Conservation (phyloP, 2,329 filamentous ascomycete genomes). For the Aspergillus carbonarius region DNA sequence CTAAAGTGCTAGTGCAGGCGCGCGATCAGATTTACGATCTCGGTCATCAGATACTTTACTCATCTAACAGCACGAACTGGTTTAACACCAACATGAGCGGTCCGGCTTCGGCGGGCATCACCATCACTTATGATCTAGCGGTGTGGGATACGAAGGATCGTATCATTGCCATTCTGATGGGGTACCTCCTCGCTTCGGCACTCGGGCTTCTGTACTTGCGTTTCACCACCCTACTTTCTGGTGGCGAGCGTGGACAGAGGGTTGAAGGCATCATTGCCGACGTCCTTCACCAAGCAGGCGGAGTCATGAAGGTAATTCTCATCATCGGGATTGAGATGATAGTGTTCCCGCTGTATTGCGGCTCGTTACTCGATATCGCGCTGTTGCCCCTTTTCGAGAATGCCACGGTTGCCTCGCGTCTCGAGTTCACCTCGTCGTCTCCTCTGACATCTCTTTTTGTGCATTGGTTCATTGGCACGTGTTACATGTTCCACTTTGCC, state of each 20-base stretch:
- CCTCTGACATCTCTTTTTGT: conserved; percentile 92
- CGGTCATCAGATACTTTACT: conserved; percentile 19
- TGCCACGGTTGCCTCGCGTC: conserved; percentile 72
- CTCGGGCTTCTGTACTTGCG: conserved; percentile 77
- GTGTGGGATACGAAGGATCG: conserved; percentile 70
- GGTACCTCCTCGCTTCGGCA: conserved; percentile 75
- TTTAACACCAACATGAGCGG: conserved; percentile 25
- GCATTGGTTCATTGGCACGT: conserved; percentile 98
- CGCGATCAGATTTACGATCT: conserved; percentile 26
- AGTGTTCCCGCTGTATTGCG: conserved; percentile 93
- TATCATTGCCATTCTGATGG: conserved; percentile 72
- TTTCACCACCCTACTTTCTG: conserved; percentile 67
- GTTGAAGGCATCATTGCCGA: conserved; percentile 75
- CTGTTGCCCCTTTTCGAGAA: conserved; percentile 84
- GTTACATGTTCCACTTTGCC: conserved; percentile 99
- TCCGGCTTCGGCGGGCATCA: conserved; percentile 21
- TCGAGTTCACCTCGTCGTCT: conserved; percentile 73
- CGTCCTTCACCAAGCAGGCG: conserved; percentile 84
- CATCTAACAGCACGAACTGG: conserved; percentile 29
- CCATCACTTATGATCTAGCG: conserved; percentile 59
- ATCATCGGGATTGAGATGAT: conserved; percentile 99
- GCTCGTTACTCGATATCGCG: conserved; percentile 82
- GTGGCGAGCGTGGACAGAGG: conserved; percentile 53
- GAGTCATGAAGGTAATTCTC: conserved; percentile 94
- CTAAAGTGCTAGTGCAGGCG: conserved; percentile 12